phyloP scores from a whole-genome alignment of 345 rosid genomes.

The Eucalyptus fibrosa region DNA sequence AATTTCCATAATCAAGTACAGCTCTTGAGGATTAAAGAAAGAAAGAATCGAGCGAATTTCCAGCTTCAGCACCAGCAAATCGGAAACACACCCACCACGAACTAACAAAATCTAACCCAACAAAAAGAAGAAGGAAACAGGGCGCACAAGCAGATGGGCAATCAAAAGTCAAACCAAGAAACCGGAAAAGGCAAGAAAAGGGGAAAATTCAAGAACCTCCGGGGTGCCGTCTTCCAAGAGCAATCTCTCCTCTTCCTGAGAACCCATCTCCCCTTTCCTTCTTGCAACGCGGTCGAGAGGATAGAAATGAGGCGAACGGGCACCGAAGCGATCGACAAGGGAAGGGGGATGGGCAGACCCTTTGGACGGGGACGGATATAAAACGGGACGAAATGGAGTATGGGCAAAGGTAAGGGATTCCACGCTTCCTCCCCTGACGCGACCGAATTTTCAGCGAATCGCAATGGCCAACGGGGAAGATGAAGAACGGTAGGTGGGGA shows the following conservation, averaged over 20 bases:
- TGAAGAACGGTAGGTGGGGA: not conserved
- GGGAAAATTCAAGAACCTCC: not conserved
- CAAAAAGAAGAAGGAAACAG: not conserved
- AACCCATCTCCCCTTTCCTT: conserved; percentile 23
- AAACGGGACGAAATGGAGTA: not conserved
- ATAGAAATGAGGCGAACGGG: not conserved
- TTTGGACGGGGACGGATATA: not conserved
- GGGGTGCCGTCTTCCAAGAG: not conserved
- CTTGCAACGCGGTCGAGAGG: not conserved
- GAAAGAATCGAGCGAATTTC: not conserved
- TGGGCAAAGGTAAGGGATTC: not conserved
- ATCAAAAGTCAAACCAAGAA: not conserved
- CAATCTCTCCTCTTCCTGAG: conserved; percentile 30
- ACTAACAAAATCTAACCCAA: not conserved
- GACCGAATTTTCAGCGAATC: not conserved
- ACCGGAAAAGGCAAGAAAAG: not conserved
- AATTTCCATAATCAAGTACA: too few relatives aligned
- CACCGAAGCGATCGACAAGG: not conserved
- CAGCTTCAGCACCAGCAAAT: not conserved
- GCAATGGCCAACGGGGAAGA: not conserved
- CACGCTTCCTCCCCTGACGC: not conserved
- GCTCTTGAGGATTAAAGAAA: too few relatives aligned
- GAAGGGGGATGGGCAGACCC: not conserved
- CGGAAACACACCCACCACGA: not conserved
- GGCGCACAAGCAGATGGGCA: not conserved